Conservation (phyloP, 1,284 basidiomycete species). For the Naganishia liquefaciens region DNA sequence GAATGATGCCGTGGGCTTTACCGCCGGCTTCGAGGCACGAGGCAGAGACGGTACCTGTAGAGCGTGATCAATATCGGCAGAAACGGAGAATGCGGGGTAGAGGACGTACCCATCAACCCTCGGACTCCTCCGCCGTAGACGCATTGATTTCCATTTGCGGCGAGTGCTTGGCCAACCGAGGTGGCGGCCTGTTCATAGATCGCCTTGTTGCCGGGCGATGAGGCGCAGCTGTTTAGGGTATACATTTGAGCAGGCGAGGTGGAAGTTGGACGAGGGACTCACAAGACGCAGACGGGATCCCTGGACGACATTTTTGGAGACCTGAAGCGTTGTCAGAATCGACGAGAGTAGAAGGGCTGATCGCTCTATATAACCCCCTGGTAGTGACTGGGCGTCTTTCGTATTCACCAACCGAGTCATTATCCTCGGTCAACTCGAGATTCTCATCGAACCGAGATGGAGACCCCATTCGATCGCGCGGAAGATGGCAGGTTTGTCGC, state of each 20-base stretch:
- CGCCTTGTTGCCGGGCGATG: conserved; percentile 64
- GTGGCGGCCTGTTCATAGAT: conserved; percentile 68
- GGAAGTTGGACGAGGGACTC: conserved; percentile 28
- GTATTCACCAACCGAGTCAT: no score
- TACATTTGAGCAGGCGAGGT: background rate
- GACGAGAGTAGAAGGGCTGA: background rate
- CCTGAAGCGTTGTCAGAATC: background rate
- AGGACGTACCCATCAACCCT: conserved; percentile 72
- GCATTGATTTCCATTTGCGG: conserved; percentile 64
- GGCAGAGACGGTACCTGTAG: conserved; percentile 65
- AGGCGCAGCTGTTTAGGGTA: conserved; percentile 61
- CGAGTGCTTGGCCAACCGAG: conserved; percentile 76
- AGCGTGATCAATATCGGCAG: background rate
- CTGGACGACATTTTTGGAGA: conserved; percentile 19
- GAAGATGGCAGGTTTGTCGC: background rate
- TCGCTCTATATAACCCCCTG: background rate
- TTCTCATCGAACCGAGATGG: no score
- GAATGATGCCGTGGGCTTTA: conserved; percentile 76
- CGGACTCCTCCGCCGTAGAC: conserved; percentile 83
- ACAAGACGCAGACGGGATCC: conserved; percentile 54
- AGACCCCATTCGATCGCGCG: background rate
- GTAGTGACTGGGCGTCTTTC: background rate
- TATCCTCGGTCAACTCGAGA: no score
- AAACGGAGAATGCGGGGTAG: background rate
- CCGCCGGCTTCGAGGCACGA: conserved; percentile 69